These are phyloP conservation scores for Austroboletus eburneus DNA, from an alignment of 768 basidiomycete species.

Conservation along the genomic window DNA sequence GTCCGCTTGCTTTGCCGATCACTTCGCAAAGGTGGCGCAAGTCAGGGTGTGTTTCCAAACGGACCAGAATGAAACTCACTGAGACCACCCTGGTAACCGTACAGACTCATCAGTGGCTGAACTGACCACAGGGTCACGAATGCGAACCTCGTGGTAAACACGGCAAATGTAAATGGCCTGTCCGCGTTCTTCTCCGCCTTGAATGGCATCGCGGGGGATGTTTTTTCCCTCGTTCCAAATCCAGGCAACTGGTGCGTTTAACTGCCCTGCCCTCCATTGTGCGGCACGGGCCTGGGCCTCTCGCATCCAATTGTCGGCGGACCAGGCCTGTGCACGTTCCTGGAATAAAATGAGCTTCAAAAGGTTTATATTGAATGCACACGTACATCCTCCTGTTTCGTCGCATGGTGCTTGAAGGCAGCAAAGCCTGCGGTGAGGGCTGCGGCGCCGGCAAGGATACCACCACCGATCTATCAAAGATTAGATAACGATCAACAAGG, in stretches of 20 bases:
- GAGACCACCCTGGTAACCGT: slow-evolving; percentile 43
- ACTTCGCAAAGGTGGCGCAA: slow-evolving; percentile 35
- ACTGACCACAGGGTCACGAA: not conserved
- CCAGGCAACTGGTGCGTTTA: slow-evolving; percentile 55
- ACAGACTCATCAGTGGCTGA: slow-evolving; percentile 5
- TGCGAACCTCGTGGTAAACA: slow-evolving; percentile 51
- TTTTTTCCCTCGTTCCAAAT: slow-evolving; percentile 52
- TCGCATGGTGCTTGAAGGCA: slow-evolving; percentile 53
- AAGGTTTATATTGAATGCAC: too few relatives aligned
- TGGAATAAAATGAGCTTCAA: slow-evolving; percentile 21
- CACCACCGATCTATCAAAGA: slow-evolving; percentile 55
- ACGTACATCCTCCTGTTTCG: slow-evolving; percentile 53
- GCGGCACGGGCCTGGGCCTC: slow-evolving; percentile 55
- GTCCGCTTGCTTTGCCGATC: slow-evolving; percentile 59
- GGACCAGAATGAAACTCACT: slow-evolving; percentile 36
- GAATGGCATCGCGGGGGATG: slow-evolving; percentile 57
- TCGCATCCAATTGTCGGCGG: slow-evolving; percentile 46
- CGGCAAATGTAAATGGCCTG: slow-evolving; percentile 56
- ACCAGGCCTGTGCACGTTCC: slow-evolving; percentile 52
- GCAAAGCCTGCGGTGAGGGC: slow-evolving; percentile 45
- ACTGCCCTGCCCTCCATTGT: slow-evolving; percentile 42
- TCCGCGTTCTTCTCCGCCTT: slow-evolving; percentile 51
- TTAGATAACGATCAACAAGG: slow-evolving; percentile 3
- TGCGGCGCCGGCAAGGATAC: slow-evolving; percentile 52
- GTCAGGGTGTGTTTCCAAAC: not conserved